A percentile compares a stretch with the other conserved stretches of the same genome.
Evolutionary conservation across 305 asterid genomes (phyloP).

Genomic region (Nicotiana rustica): DNA sequence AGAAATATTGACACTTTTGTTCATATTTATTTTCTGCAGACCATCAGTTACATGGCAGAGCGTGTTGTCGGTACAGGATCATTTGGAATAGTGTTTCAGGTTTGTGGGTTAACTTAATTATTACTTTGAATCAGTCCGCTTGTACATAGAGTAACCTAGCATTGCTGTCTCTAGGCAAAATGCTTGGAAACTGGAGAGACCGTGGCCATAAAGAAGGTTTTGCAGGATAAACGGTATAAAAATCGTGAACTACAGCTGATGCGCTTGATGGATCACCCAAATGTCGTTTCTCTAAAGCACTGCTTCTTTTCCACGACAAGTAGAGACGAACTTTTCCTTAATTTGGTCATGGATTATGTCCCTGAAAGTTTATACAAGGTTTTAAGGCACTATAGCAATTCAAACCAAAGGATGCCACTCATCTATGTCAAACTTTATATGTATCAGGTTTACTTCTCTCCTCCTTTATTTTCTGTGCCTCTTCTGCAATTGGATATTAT

Average conservation of each 20-base stretch:
- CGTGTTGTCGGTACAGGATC: slow-evolving; percentile 98
- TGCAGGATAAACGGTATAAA: slow-evolving; percentile 84
- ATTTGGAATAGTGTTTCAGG: slow-evolving; percentile 97
- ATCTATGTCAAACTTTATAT: slow-evolving; percentile 86
- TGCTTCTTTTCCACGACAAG: slow-evolving; percentile 91
- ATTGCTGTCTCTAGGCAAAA: slow-evolving; percentile 63
- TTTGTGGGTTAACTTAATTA: slow-evolving; percentile 33
- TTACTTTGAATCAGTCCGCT: slow-evolving; percentile 22
- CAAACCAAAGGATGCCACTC: slow-evolving; percentile 88
- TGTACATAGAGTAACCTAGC: slow-evolving; percentile 17
- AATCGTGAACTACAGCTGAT: slow-evolving; percentile 87
- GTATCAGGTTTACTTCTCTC: slow-evolving; percentile 64
- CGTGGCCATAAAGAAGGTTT: slow-evolving; percentile 87
- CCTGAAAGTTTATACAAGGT: slow-evolving; percentile 88
- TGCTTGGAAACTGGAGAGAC: slow-evolving; percentile 93
- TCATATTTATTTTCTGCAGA: slow-evolving; percentile 62
- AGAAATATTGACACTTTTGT: neutral
- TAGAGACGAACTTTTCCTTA: slow-evolving; percentile 89
- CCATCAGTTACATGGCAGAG: slow-evolving; percentile 98
- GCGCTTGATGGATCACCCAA: slow-evolving; percentile 90
- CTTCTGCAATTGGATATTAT: slow-evolving; percentile 20
- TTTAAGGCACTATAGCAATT: slow-evolving; percentile 76
- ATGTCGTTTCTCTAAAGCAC: slow-evolving; percentile 79
- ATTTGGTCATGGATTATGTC: slow-evolving; percentile 90
- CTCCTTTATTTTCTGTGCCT: slow-evolving; percentile 9